These are phyloP conservation scores for Xylaria sp. DNA, from an alignment of 2,329 filamentous ascomycete genomes.

Conservation along the genomic window DNA sequence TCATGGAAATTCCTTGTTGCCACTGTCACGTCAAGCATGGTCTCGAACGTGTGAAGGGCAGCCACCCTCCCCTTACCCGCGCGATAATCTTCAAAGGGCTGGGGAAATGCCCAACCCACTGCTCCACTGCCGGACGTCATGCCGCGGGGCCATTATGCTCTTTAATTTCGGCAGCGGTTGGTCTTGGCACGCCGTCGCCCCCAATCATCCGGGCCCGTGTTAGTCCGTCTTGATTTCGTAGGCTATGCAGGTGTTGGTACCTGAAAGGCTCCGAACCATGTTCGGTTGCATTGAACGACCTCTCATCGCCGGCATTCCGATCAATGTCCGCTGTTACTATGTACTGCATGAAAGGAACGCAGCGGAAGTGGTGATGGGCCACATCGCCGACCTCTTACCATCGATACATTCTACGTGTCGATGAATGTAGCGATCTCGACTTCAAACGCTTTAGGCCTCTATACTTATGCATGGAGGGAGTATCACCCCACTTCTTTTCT, in stretches of 20 bases:
- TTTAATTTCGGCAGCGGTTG: conserved; percentile 5
- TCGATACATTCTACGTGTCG: background rate
- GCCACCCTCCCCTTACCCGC: background rate
- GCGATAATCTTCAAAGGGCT: background rate
- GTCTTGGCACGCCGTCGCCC: conserved; percentile 8
- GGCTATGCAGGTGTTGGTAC: background rate
- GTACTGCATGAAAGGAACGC: background rate
- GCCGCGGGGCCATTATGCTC: background rate
- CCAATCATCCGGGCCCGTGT: conserved; percentile 19
- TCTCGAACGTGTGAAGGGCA: conserved; percentile 11
- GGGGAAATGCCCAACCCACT: conserved; percentile 9
- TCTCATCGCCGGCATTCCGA: conserved; percentile 3
- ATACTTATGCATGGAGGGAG: background rate
- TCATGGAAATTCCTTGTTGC: conserved; percentile 10
- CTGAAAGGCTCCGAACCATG: background rate
- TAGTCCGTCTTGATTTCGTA: conserved; percentile 5
- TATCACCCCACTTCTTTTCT: background rate
- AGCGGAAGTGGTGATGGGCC: background rate
- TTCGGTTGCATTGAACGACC: background rate
- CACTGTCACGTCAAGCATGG: conserved; percentile 13
- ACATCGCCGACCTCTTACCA: background rate
- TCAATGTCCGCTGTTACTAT: background rate
- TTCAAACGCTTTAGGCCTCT: conserved; percentile 9
- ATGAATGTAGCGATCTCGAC: background rate
- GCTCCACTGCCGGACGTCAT: conserved; percentile 7